Evolutionary conservation across 108 stramenopile genomes (phyloP), one percentile per base, ranked within the genome.

Genomic region (Chaetoceros muelleri): DNA sequence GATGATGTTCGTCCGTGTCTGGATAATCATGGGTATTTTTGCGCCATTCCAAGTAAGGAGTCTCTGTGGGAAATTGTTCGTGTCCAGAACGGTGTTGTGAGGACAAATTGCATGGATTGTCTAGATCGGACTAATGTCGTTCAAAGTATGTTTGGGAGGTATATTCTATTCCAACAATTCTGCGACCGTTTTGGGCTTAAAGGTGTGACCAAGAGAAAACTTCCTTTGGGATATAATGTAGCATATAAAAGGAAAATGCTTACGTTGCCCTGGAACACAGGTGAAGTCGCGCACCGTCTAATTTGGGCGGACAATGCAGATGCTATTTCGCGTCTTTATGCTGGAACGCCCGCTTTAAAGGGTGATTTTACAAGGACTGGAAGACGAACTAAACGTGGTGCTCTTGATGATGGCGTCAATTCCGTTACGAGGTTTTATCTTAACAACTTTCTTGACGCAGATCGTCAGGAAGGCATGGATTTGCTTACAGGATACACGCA

Each of bases 51-150:
- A 17, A 71, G 30, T 16, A 21, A 52, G 20, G 19, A 30, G 46
- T 46, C 18, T 30, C 30, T 52, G 8, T 85, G 76, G 78, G 53
- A 34, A 26, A 66, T 93, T 10, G 28, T 47, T 26, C 65, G 55
- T 29, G 24, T 71, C 34, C 97, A 98, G 73, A 65, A 62, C 24
- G 93, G 94, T 17, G 81, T 95, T 23, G 74, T 96, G 24, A 84
- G 97, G 19, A 98, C 97, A 22, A 98, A 98, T 71, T 98, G 97
- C 71, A 96, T 98, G 94, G 97, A 98, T 74, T 94, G 93, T 68
- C 71, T 98, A 28, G 97, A 98, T 72, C 80, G 97, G 16, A 98
- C 97, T 22, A 95, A 96, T 65, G 97, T 98, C n/a, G 95, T 96
- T 20, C 97, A 98, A 62, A 90, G 88, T 55, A 64, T 95, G 48